A percentile compares a stretch with the other conserved stretches of the same genome.
Conservation (phyloP, 805 yeast species). For the Wickerhamiella hasegawae region DNA sequence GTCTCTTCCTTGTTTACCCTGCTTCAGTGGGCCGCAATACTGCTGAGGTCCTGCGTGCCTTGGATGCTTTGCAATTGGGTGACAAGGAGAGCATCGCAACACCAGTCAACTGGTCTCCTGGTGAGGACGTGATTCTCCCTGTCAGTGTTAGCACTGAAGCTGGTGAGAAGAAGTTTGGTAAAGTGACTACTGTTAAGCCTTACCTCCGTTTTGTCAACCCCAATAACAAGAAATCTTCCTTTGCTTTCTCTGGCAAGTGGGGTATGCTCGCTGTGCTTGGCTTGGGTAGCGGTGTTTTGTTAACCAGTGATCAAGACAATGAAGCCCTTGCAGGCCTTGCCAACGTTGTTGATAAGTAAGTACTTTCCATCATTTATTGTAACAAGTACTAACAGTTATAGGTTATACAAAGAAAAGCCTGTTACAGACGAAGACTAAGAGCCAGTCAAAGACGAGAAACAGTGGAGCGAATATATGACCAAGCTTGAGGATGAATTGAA, state of each 20-base stretch:
- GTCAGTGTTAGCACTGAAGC: slow-evolving; percentile 69
- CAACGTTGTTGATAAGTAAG: too few relatives aligned
- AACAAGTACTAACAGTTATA: too few relatives aligned
- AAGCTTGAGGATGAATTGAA: not conserved
- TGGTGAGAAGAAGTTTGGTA: slow-evolving; percentile 70
- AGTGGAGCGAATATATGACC: not conserved
- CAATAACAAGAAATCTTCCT: not conserved
- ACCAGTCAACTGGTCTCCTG: slow-evolving; percentile 79
- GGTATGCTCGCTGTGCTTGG: not conserved
- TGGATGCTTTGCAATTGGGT: slow-evolving; percentile 74
- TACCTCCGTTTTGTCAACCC: slow-evolving; percentile 41
- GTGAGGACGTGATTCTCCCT: slow-evolving; percentile 84
- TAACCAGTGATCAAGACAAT: too few relatives aligned
- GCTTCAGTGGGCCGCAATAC: slow-evolving; percentile 90
- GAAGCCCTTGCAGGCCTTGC: too few relatives aligned
- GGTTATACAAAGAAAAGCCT: too few relatives aligned
- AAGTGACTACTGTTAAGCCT: slow-evolving; percentile 74
- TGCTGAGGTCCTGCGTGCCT: slow-evolving; percentile 75
- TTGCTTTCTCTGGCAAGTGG: too few relatives aligned
- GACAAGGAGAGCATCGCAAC: slow-evolving; percentile 78
- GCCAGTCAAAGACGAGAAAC: not conserved
- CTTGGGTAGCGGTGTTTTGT: too few relatives aligned
- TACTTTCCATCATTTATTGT: too few relatives aligned
- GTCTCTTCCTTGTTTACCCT: slow-evolving; percentile 75
- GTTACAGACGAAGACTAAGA: too few relatives aligned